Evolutionary conservation across 768 basidiomycete species (phyloP), one percentile per base, ranked within the genome.

Genomic region (Panaeolus papilionaceus): DNA sequence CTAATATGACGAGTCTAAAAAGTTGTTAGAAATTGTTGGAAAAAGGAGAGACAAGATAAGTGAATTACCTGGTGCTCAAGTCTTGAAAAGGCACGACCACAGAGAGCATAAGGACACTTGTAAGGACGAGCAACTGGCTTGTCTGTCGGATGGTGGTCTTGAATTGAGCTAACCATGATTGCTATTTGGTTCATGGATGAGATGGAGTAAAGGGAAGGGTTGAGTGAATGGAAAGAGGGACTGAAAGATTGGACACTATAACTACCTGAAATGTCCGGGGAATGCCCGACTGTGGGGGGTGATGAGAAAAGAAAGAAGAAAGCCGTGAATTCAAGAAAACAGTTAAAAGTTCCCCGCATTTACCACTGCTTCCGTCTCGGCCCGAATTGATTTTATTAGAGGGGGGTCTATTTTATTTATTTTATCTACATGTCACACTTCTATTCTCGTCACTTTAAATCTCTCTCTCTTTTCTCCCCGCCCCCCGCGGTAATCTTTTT

Each of bases 71-170:
- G 95, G 78, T 99, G 97, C 78, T 99, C 97, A 26, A 99, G 88
- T 66, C 97, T 85, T 75, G 93, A 96, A 80, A 99, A 99, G 0
- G 97, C 95, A n/a, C 95, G 86, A 33, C 94, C 94, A 75, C 97
- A 99, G 38, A 94, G 86, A 3, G 85, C 85, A 77, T 93, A 94
- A 2, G 97, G 97, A 77, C 97, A 99, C 77, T 98, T 99, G 89
- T 98, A 99, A 0, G 97, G 97, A 67, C 96, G 74, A 28, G 84
- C 75, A 11, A 79, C 72, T 61, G 74, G 72, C 69, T 83, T 83
- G 68, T 81, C 82, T 23, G 65, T 39, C 70, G 69, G 64, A 64
- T 71, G 65, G 49, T 47, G 65, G 68, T 58, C 54, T 58, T 58
- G 54, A 58, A 58, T 58, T 58, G 54, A 58, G 54, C 54, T 58